A percentile compares a stretch with the other conserved stretches of the same genome.
Conservation (phyloP, 306 rosid genomes). For the Amphicarpaea edgeworthii region DNA sequence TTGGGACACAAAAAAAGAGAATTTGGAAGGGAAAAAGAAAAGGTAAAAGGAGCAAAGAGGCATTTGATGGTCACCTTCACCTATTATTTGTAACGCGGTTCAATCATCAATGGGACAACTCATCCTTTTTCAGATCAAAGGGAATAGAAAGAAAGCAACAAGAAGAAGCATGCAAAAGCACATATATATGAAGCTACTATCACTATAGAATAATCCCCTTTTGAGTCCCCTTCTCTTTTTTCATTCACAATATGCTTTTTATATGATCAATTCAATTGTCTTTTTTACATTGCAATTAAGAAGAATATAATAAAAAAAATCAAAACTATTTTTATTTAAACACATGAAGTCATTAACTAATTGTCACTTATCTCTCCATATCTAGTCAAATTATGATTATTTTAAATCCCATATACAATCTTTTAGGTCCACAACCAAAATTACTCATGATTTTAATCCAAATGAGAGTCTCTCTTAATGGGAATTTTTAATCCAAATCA, state of each 20-base stretch:
- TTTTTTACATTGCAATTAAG: constrained; percentile 20
- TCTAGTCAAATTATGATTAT: background rate
- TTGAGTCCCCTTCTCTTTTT: constrained; percentile 45
- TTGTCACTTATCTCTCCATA: background rate
- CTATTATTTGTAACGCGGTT: constrained; percentile 33
- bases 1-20: constrained; percentile 15
- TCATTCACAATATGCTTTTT: constrained; percentile 30
- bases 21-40: constrained; percentile 1
- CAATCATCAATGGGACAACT: constrained; percentile 48
- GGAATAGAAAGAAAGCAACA: constrained; percentile 38
- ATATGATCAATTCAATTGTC: constrained; percentile 8
- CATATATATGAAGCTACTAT: constrained; percentile 39
- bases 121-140: constrained; percentile 52
- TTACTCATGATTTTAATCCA: constrained; percentile 14
- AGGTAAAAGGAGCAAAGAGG: constrained; percentile 32
- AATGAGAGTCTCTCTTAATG: background rate
- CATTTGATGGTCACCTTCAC: constrained; percentile 32
- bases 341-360: background rate
- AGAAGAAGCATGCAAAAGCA: constrained; percentile 40
- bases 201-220: constrained; percentile 45
- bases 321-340: background rate
- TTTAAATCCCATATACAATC: background rate
- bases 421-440: constrained; percentile 2
- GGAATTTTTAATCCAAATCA: background rate
- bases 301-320: background rate